Evolutionary conservation across 2,329 filamentous ascomycete species (phyloP).

Genomic region (Cladosporium sp.): DNA sequence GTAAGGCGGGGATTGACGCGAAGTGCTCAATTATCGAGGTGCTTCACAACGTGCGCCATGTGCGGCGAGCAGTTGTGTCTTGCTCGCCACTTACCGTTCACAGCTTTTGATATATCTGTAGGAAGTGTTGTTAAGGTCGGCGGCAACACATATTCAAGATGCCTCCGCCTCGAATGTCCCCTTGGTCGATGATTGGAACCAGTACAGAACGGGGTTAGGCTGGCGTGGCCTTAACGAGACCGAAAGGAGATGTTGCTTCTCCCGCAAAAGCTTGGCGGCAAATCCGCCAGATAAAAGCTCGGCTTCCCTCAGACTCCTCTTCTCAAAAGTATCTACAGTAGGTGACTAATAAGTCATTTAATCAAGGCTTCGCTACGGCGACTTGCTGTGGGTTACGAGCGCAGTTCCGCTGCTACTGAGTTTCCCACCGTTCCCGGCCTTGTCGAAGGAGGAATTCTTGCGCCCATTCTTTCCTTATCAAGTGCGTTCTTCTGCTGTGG

Average conservation of each 20-base stretch:
- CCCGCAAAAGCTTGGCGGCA: neutral
- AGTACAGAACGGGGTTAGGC: neutral
- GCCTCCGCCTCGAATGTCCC: neutral
- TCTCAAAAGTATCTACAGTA: conserved; percentile 2
- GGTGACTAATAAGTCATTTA: neutral
- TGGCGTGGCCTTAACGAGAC: neutral
- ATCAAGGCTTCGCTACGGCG: conserved; percentile 21
- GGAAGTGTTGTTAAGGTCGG: too few species aligned
- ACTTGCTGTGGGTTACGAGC: conserved; percentile 43
- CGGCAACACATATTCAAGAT: too few species aligned
- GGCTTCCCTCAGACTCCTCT: neutral
- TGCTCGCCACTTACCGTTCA: too few species aligned
- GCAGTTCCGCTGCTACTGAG: conserved; percentile 33
- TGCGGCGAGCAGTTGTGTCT: too few species aligned
- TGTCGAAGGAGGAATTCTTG: conserved; percentile 34
- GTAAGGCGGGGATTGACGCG: neutral
- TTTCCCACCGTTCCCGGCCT: conserved; percentile 46
- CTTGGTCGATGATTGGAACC: neutral
- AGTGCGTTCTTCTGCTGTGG: conserved; percentile 37
- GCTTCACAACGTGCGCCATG: neutral
- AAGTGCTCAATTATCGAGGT: neutral
- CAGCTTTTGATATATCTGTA: too few species aligned
- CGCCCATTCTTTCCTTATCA: conserved; percentile 45
- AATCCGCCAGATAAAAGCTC: neutral
- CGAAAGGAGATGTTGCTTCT: neutral